These are phyloP conservation scores for Boletus pseudo-olivaceus DNA, from an alignment of 768 basidiomycete species.

Conservation along the genomic window DNA sequence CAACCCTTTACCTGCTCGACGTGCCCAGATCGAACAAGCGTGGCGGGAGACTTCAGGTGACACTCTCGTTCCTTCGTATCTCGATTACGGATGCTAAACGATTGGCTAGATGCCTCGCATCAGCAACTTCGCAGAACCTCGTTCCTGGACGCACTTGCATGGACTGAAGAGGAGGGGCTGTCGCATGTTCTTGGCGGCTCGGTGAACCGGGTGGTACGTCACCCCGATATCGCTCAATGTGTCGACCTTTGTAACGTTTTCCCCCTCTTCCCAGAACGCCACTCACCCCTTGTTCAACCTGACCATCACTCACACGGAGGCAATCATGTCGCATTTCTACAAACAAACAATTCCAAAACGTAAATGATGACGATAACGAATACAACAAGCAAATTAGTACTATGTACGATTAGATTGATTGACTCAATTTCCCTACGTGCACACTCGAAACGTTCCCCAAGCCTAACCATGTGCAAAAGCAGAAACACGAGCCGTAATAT, in stretches of 20 bases:
- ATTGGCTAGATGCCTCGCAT: constrained; percentile 20
- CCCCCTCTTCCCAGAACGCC: constrained; percentile 53
- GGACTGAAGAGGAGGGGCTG: constrained; percentile 65
- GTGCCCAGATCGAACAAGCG: constrained; percentile 29
- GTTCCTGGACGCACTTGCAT: constrained; percentile 56
- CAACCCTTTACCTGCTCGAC: constrained; percentile 40
- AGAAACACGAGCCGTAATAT: not conserved
- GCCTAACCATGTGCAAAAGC: not conserved
- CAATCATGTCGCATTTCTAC: constrained; percentile 73
- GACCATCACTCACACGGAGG: constrained; percentile 62
- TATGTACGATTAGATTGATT: constrained; percentile 1
- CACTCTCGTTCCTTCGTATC: not conserved
- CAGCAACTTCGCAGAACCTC: constrained; percentile 39
- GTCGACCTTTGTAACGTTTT: not conserved
- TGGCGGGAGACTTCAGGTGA: constrained; percentile 37
- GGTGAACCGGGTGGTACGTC: constrained; percentile 60
- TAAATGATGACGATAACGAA: constrained; percentile 4
- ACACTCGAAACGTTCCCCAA: not conserved
- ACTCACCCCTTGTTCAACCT: constrained; percentile 79
- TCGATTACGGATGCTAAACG: constrained; percentile 6
- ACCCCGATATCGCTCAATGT: not conserved
- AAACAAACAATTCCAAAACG: constrained; percentile 47
- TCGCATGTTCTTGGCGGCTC: constrained; percentile 54
- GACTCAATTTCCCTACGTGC: not conserved
- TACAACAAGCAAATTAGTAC: not conserved